Evolutionary conservation across 345 rosid genomes (phyloP).

Genomic region (Rhodamnia rubescens): DNA sequence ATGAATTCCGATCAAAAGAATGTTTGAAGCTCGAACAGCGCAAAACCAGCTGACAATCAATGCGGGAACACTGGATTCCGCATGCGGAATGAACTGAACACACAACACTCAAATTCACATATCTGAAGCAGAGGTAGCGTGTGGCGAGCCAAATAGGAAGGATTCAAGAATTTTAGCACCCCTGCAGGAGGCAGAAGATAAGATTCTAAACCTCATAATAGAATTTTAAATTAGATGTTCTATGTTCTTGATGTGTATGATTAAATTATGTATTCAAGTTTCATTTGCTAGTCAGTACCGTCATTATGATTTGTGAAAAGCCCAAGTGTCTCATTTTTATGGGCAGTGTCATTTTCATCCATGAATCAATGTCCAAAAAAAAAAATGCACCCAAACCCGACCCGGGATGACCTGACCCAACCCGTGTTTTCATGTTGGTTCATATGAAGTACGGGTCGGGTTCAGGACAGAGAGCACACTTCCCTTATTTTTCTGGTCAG

Average conservation of each 20-base stretch:
- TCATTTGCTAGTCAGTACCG: background rate
- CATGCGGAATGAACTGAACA: no score
- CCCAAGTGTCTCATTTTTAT: background rate
- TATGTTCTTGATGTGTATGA: background rate
- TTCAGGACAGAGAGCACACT: background rate
- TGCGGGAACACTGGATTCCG: no score
- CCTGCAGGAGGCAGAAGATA: conserved; percentile 61
- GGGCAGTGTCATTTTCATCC: background rate
- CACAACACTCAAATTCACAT: no score
- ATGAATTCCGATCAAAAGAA: no score
- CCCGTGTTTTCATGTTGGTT: background rate
- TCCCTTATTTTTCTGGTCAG: background rate
- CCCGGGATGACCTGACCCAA: background rate
- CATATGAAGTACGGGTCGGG: background rate
- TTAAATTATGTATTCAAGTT: background rate
- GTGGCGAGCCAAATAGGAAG: conserved; percentile 23
- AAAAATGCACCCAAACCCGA: background rate
- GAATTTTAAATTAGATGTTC: conserved; percentile 14
- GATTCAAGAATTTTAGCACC: conserved; percentile 69
- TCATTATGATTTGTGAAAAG: background rate
- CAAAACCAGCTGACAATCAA: no score
- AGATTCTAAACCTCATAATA: conserved; percentile 49
- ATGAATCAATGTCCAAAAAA: background rate
- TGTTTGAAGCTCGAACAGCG: no score
- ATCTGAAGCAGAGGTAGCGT: conserved; percentile 36